A percentile compares a stretch with the other conserved stretches of the same genome.
Evolutionary conservation across 208 protist species (phyloP).

Genomic region (Wallacemonas sp.): DNA sequence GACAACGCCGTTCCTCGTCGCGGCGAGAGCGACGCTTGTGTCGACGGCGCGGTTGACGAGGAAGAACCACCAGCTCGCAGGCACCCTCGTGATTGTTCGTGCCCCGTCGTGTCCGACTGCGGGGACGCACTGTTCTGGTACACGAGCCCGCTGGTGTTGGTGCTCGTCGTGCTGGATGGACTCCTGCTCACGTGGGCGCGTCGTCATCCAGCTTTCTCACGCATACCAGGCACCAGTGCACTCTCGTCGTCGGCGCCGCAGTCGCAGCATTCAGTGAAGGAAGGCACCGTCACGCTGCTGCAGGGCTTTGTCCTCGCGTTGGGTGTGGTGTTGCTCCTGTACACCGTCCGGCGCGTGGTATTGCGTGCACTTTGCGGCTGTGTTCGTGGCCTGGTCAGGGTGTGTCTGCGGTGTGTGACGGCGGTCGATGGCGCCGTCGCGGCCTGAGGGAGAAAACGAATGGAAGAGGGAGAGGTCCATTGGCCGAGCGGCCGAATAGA

Average conservation of each 20-base stretch:
- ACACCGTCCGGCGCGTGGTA: constrained; percentile 11
- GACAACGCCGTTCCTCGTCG: not conserved
- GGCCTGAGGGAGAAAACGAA: not conserved
- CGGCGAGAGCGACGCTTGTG: not conserved
- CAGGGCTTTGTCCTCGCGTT: constrained; percentile 14
- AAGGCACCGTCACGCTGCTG: constrained; percentile 12
- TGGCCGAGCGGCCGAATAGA: too few species aligned
- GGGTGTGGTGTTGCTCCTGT: constrained; percentile 14
- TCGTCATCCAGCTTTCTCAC: not conserved
- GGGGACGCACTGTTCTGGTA: not conserved
- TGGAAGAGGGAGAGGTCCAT: not conserved
- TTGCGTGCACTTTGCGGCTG: not conserved
- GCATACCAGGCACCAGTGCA: not conserved
- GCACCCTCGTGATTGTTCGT: too few species aligned
- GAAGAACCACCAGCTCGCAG: too few species aligned
- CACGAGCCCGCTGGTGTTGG: constrained; percentile 17
- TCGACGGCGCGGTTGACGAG: too few species aligned
- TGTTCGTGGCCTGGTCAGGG: not conserved
- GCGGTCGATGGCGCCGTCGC: not conserved
- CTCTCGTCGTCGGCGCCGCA: not conserved
- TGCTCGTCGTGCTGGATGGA: constrained; percentile 18
- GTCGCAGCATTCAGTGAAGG: not conserved
- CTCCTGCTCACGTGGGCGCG: constrained; percentile 11
- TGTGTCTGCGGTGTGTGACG: constrained; percentile 2
- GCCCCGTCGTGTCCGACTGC: not conserved